Conservation (phyloP, 169 alveolate genomes). For the Eimeria necatrix region DNA sequence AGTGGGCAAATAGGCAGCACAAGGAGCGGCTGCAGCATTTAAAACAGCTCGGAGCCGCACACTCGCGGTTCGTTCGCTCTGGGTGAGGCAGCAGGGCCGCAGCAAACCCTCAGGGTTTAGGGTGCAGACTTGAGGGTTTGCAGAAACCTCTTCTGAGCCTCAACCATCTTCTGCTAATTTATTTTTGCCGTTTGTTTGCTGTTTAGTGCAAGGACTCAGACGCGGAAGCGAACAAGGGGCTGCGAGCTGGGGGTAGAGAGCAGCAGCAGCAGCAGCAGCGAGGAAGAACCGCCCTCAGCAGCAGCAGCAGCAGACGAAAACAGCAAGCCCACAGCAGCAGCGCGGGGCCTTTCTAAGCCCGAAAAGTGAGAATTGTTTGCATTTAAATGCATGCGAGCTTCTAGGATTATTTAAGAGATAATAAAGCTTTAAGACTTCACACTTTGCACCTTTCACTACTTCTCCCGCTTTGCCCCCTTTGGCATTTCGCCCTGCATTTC, state of each 20-base stretch:
- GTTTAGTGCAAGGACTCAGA: conserved; percentile 1
- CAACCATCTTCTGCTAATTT: no score
- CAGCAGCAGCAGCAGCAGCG: conserved; percentile 74
- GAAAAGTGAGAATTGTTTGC: no score
- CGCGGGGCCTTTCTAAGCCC: no score
- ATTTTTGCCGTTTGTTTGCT: background rate
- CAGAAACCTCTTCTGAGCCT: background rate
- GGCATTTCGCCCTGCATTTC: no score
- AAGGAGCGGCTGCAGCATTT: background rate
- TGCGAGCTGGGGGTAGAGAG: conserved; percentile 40
- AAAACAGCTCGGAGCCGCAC: conserved; percentile 8
- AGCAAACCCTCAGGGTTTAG: background rate
- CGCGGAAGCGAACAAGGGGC: conserved; percentile 48
- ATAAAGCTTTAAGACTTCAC: no score
- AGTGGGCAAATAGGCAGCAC: conserved; percentile 30
- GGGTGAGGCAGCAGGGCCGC: background rate
- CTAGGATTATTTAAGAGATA: no score
- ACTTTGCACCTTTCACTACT: no score
- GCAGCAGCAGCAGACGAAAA: background rate
- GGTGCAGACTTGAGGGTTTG: background rate
- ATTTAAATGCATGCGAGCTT: no score
- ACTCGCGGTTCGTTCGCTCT: background rate
- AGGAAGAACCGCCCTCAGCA: background rate
- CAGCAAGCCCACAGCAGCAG: no score
- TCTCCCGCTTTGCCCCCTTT: no score